These are phyloP conservation scores for Vitis hybrid DNA, from an alignment of 177 flowering plant genomes.

Conservation along the genomic window DNA sequence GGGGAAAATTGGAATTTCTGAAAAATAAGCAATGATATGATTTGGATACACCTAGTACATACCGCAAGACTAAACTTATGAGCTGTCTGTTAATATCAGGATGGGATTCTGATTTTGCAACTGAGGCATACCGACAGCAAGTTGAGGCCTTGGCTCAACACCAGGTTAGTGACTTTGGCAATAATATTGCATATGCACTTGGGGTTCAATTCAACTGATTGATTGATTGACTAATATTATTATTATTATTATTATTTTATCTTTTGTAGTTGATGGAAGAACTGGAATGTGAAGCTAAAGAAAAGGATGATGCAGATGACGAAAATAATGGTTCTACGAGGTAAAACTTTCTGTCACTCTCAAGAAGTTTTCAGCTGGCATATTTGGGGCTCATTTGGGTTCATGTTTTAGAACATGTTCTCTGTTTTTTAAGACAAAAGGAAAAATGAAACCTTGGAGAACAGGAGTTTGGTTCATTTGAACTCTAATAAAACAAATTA, in stretches of 20 bases:
- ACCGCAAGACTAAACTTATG: not conserved
- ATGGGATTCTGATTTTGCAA: slow-evolving; percentile 99
- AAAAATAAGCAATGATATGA: too few species aligned
- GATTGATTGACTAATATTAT: too few species aligned
- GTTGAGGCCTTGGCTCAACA: slow-evolving; percentile 93
- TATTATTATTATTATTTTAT: not conserved
- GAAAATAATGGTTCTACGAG: slow-evolving; percentile 41
- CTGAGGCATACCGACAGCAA: slow-evolving; percentile 90
- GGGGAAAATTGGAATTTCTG: too few species aligned
- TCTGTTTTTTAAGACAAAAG: not conserved
- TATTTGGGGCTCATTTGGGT: not conserved
- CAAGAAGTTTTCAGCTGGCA: not conserved
- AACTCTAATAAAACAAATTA: too few species aligned
- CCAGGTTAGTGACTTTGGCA: slow-evolving; percentile 53
- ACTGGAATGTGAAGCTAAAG: slow-evolving; percentile 72
- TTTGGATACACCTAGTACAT: too few species aligned
- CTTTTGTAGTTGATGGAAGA: slow-evolving; percentile 76
- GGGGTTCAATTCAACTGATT: not conserved
- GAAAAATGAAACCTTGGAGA: too few species aligned
- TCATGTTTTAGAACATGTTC: not conserved
- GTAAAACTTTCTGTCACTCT: slow-evolving; percentile 35
- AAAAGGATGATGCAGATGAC: slow-evolving; percentile 57
- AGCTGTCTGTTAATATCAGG: slow-evolving; percentile 34
- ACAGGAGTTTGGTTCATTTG: too few species aligned
- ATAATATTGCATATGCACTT: not conserved